Evolutionary conservation across 202 grass and related monocot genomes (phyloP), one percentile per base, ranked within the genome.

Genomic region (Digitaria exilis): DNA sequence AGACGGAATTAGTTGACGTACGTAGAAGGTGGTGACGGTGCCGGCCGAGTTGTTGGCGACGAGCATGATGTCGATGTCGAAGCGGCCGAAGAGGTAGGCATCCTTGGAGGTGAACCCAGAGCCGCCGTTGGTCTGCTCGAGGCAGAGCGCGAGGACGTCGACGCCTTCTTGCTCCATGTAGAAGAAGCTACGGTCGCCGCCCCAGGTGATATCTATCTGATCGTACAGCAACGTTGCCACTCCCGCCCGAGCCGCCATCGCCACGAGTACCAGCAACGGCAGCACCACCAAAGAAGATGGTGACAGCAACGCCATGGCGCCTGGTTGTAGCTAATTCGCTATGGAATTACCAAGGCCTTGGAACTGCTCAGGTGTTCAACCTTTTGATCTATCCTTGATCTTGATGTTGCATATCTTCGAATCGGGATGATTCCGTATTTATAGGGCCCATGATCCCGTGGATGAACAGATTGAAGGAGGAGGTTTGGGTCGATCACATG

Each of bases 51-150:
- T 49, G 57, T 65, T 49, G 77, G 76, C n/a, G 48, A 87, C 71
- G 57, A 91, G 89, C 81, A 66, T 84, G 9, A 91, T 39, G 37
- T 91, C 84, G 75, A 91, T 67, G 85, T 87, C 89, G 58, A 84
- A 87, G 63, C 85, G 84, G 71, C 35, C 85, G 64, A 66, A 91
- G 70, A 91, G 85, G 62, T 43, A 91, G 0, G 69, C 45, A 3
- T 80, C 25, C 39, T 77, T 91, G 32, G 81, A 72, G 22, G 11
- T 8, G 85, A 87, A 79, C 1, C 76, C 85, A 0, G 89, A 87
- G 71, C 89, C 89, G 70, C 89, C 89, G 22, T 44, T 68, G 71
- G 12, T 21, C 69, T 66, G 1, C 57, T 87, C 85, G 55, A 89
- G 87, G 65, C 71, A 76, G 35, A 85, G 82, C 45, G 82, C 82